phyloP scores from a whole-genome alignment of 78 protist genomes.

The Tieghemostelium lacteum region DNA sequence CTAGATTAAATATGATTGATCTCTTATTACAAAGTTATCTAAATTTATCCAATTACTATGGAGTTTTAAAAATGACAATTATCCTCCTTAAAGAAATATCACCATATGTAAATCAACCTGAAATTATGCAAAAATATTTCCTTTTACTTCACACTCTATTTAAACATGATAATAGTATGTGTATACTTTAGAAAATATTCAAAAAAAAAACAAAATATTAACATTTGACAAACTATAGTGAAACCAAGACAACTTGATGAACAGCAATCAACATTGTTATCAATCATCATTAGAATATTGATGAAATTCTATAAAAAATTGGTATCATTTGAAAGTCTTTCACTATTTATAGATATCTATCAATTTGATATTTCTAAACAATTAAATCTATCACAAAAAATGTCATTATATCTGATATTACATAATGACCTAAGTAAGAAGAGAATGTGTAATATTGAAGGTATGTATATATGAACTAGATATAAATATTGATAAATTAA shows the following conservation, averaged over 20 bases:
- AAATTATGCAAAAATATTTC: background rate
- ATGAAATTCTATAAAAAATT: constrained; percentile 30
- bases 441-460: constrained; percentile 1
- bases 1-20: constrained; percentile 40
- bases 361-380: constrained; percentile 1
- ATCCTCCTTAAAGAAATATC: constrained; percentile 17
- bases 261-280: constrained; percentile 35
- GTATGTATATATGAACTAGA: too few species aligned
- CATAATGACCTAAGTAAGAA: constrained; percentile 37
- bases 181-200: background rate
- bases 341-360: constrained; percentile 15
- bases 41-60: constrained; percentile 1
- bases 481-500: too few species aligned
- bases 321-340: constrained; percentile 1
- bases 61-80: constrained; percentile 53
- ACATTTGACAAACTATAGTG: background rate
- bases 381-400: background rate
- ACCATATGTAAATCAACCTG: constrained; percentile 1
- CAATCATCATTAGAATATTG: constrained; percentile 18
- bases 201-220: background rate
- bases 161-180: constrained; percentile 22
- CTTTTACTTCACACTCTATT: constrained; percentile 3
- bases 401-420: background rate
- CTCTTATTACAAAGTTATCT: constrained; percentile 32
- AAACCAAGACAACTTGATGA: constrained; percentile 13